These are phyloP conservation scores for Cystobasidium sp. DNA, from an alignment of 1,284 basidiomycete species.

Conservation along the genomic window DNA sequence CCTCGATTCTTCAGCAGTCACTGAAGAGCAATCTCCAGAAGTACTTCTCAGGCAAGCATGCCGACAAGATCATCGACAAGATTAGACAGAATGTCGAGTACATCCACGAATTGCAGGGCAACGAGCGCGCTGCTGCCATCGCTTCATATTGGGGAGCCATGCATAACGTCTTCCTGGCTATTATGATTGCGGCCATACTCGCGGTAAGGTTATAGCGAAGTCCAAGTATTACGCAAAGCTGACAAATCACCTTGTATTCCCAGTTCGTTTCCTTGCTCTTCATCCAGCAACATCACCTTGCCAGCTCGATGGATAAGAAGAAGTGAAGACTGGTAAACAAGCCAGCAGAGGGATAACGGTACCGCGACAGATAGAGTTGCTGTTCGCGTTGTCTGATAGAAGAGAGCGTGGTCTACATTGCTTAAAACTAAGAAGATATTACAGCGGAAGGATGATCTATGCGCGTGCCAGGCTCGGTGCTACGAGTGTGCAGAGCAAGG, in stretches of 20 bases:
- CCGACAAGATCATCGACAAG: constrained; percentile 51
- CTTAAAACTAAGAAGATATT: too few species aligned
- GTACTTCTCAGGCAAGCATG: constrained; percentile 49
- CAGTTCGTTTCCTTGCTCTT: constrained; percentile 54
- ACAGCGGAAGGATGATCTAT: too few species aligned
- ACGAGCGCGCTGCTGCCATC: constrained; percentile 52
- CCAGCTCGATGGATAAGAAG: constrained; percentile 49
- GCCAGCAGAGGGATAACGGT: too few species aligned
- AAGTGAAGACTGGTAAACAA: neutral
- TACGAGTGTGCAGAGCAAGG: too few species aligned
- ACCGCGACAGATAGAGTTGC: too few species aligned
- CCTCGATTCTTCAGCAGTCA: constrained; percentile 57
- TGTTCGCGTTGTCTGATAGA: neutral
- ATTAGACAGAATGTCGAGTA: constrained; percentile 56
- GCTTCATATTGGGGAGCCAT: constrained; percentile 56
- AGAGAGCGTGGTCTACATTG: too few species aligned
- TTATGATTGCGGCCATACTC: constrained; percentile 53
- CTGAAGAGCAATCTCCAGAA: constrained; percentile 54
- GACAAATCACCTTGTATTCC: neutral
- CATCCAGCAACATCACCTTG: constrained; percentile 56
- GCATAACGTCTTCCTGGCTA: constrained; percentile 57
- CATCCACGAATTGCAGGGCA: constrained; percentile 51
- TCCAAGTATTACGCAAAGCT: neutral
- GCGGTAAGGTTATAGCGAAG: constrained; percentile 46
- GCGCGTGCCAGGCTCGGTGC: too few species aligned